Percentiles rank a stretch among this genome's conserved stretches.
Conservation (phyloP, 805 yeast species). For the Kluyveromyces starmeri region DNA sequence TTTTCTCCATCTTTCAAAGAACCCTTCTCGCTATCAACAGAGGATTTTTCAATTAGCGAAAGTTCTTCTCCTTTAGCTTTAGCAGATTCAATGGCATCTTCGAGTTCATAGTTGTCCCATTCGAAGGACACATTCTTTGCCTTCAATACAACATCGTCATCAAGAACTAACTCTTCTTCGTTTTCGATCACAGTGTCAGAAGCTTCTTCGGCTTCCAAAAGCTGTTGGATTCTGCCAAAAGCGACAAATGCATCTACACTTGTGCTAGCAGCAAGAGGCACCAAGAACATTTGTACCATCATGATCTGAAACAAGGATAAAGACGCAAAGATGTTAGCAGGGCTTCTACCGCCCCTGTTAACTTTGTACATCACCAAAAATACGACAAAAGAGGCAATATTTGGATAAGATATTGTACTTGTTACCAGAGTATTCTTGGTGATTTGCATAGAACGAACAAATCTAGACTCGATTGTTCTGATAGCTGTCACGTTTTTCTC, state of each 20-base stretch:
- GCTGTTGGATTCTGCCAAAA: constrained; percentile 45
- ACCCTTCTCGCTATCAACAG: background rate
- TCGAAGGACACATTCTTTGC: constrained; percentile 48
- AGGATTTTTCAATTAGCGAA: background rate
- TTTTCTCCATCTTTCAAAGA: constrained; percentile 14
- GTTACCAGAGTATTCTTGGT: constrained; percentile 58
- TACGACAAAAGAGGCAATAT: constrained; percentile 59
- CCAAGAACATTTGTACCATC: constrained; percentile 52
- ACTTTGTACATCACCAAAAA: constrained; percentile 40
- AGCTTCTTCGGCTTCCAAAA: constrained; percentile 39
- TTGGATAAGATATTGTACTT: constrained; percentile 56
- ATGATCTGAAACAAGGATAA: constrained; percentile 57
- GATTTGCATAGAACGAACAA: constrained; percentile 55
- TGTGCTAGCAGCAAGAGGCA: constrained; percentile 63
- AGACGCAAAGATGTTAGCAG: constrained; percentile 64
- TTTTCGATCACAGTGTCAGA: constrained; percentile 15
- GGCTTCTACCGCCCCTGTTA: constrained; percentile 33
- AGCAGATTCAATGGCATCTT: constrained; percentile 25
- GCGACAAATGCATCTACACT: constrained; percentile 62
- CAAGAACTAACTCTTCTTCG: constrained; percentile 14
- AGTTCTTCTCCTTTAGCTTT: constrained; percentile 10
- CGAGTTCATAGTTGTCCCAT: constrained; percentile 51
- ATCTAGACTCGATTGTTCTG: constrained; percentile 53
- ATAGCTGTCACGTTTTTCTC: constrained; percentile 42
- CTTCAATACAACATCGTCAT: constrained; percentile 36